Evolutionary conservation across 1,139 yeast species (phyloP).

Genomic region (Saccharomyces hybrid): DNA sequence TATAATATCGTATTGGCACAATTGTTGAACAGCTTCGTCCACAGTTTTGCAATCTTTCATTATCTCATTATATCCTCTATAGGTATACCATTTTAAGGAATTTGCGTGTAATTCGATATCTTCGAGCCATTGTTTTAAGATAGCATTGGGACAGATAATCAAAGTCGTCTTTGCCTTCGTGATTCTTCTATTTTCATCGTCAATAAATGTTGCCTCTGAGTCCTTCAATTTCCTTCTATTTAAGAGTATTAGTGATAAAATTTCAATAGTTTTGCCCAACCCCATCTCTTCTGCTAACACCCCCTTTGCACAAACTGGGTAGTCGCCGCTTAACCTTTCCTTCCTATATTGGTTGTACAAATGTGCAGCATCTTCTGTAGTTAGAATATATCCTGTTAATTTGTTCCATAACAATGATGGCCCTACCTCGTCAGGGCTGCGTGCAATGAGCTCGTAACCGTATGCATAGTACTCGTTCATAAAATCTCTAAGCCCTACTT

Average conservation of each 20-base stretch:
- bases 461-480: constrained; percentile 24
- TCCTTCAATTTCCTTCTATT: constrained; percentile 43
- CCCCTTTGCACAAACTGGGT: constrained; percentile 44
- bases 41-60: constrained; percentile 33
- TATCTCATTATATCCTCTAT: constrained; percentile 51
- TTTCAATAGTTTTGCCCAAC: constrained; percentile 85
- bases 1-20: constrained; percentile 62
- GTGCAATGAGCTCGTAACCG: constrained; percentile 21
- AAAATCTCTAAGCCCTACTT: constrained; percentile 11
- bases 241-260: constrained; percentile 53
- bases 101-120: constrained; percentile 53
- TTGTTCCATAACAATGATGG: constrained; percentile 25
- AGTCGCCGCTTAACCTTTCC: background rate
- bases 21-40: constrained; percentile 33
- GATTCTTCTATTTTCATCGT: constrained; percentile 30
- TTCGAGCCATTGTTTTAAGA: constrained; percentile 74
- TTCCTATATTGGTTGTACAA: background rate
- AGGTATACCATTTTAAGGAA: constrained; percentile 46
- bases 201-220: constrained; percentile 9
- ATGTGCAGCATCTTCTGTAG: constrained; percentile 11
- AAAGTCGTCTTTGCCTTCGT: constrained; percentile 60
- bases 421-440: background rate
- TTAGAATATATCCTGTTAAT: constrained; percentile 26
- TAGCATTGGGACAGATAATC: constrained; percentile 78
- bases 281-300: constrained; percentile 94